Base-by-base conservation (phyloP, 768 basidiomycete species). In the Auricularia sp. region DNA sequence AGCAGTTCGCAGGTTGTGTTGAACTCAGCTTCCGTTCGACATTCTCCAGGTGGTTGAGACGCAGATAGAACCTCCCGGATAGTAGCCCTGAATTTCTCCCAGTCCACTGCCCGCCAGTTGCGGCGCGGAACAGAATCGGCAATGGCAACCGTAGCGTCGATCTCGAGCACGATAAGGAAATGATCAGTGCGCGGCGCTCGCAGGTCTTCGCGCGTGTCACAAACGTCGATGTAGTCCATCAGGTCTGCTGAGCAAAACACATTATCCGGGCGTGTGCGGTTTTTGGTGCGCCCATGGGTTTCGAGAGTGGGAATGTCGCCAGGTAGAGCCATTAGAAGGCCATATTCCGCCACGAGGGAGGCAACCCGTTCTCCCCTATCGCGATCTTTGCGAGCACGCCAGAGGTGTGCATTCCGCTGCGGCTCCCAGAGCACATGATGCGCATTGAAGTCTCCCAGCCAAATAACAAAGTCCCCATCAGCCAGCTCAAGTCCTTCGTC, bases 371-470 rank as follows among this genome's bases (percentile, higher is more conserved):
- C 61, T 58, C 76, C 73, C 4, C 61, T 51, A 0, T 70, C 65
- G 14, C 56, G 29, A 24, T 29, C n/a, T 21, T 51, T 51, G 47
- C 47, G 47, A 5, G 47, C 47, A 16, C 47, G 47, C 47, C 47
- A 73, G 0, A 76, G 67, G 45, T 74, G 68, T 0, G 34, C 3
- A 65, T 79, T 77, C 0, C 8, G 61, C 6, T 62, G 37, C 1
- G 73, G 65, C 24, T 81, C 78, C 79, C 80, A 81, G 7, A 75
- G 29, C 0, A 73, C 75, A 68, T 80, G 76, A 65, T 81, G 79
- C 18, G 73, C 59, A 64, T 80, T 80, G 71, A 79, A 80, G 68
- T 80, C 75, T 0, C 80, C 75, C 0, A 68, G 45, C 78, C 76
- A 79, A 3, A 78, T 64, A 3, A 73, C 34, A 33, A 72, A 69